Base-by-base conservation (phyloP, 352 stramenopile species). In the Elongisporangium senticosum region DNA sequence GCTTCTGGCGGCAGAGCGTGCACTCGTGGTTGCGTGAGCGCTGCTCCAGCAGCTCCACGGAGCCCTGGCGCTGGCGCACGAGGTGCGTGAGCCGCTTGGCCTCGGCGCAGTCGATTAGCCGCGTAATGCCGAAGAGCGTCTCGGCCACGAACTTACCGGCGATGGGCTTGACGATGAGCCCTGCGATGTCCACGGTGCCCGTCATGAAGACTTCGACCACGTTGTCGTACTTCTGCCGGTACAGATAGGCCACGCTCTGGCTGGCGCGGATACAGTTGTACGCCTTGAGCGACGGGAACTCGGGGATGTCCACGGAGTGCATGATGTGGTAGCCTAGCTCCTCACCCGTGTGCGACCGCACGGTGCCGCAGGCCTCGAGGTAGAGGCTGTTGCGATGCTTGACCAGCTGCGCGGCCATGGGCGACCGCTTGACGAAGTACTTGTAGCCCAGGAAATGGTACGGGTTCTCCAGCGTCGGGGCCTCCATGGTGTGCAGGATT, bases 361-460 rank as follows among this genome's bases (percentile, higher is more conserved):
- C 86, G 53, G 83, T 62, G 24, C 80, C 80, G 37, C 63, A 73
- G 49, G 69, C 80, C 63, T 87, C 77, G 28, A 87, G 58, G 58
- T 86, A 89, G 20, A 87, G 39, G 21, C 70, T 74, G 61, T 90
- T 75, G 19, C 77, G 73, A 56, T 86, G 72, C 53, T 79, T 80
- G 53, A 86, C 58, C 22, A 85, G 40, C 1, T 65, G 67, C 0
- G 67, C 72, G 37, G 74, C 70, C 24, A 64, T 80, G 7, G 74
- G 68, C 2, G 76, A 74, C 58, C 79, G 78, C 22, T 70, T 66
- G 51, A 80, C 77, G 40, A 87, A 72, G 60, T 78, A 90, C 64
- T 90, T 90, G 67, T 83, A 86, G 5, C 77, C 77, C 40, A 90
- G 67, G 51, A 84, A 86, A n/a, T 81, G 68, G 39, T 83, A 81